Conservation (phyloP, 1,284 basidiomycete genomes). For the Sanghuangporus sanghuang region DNA sequence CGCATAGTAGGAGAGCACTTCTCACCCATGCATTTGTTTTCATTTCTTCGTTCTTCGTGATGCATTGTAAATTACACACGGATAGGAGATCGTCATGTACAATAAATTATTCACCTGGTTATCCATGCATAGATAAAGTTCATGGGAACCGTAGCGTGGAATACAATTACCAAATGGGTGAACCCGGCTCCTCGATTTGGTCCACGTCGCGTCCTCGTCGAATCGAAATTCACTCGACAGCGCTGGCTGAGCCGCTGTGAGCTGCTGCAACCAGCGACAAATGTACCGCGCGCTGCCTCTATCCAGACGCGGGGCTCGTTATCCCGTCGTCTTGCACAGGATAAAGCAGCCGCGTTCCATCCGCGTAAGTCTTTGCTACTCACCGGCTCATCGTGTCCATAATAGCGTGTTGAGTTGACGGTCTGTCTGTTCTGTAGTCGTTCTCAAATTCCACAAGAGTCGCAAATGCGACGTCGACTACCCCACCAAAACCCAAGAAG, state of each 20-base stretch:
- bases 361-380: conserved; percentile 5
- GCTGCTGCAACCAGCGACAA: neutral
- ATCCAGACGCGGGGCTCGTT: conserved; percentile 42
- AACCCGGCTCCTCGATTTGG: neutral
- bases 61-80: neutral
- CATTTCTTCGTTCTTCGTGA: neutral
- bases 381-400: neutral
- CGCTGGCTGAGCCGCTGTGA: neutral
- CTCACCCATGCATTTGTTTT: neutral
- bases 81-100: neutral
- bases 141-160: neutral
- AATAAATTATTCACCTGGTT: neutral
- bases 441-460: conserved; percentile 40
- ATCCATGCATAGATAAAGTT: neutral
- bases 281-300: conserved; percentile 60
- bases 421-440: neutral
- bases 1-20: neutral
- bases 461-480: conserved; percentile 38
- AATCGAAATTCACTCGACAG: neutral
- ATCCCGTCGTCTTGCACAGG: conserved; percentile 38
- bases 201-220: neutral
- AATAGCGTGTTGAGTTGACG: neutral
- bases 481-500: conserved; percentile 45
- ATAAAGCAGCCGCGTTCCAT: conserved; percentile 39
- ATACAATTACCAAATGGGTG: neutral